Conservation (phyloP, 1,284 basidiomycete species). For the Ceratobasidium sp. region DNA sequence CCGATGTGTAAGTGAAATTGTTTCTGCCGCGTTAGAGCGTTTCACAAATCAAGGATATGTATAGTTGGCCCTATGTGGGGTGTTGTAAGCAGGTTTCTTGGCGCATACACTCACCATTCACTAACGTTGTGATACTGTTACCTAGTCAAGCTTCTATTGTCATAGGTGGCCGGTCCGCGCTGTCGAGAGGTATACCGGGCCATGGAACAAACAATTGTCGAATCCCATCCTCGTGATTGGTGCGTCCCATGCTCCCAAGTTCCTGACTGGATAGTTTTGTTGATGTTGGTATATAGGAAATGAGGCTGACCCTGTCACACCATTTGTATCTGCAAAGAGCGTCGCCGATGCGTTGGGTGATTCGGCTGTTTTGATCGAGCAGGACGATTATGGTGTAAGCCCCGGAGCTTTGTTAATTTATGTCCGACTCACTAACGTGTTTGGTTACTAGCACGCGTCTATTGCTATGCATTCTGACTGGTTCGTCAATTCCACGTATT, state of each 20-base stretch:
- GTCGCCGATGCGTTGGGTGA: constrained; percentile 38
- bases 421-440: too few relatives aligned
- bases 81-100: background rate
- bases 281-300: constrained; percentile 32
- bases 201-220: constrained; percentile 34
- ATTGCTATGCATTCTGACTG: constrained; percentile 25
- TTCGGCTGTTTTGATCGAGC: constrained; percentile 35
- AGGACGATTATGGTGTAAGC: constrained; percentile 41
- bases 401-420: background rate
- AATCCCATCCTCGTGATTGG: constrained; percentile 36
- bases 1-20: constrained; percentile 34
- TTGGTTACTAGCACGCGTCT: constrained; percentile 10
- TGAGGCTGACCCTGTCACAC: constrained; percentile 45
- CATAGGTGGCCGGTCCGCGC: constrained; percentile 39
- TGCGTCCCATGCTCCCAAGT: background rate
- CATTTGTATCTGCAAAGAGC: constrained; percentile 21
- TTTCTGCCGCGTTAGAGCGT: background rate
- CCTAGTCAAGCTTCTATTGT: constrained; percentile 28
- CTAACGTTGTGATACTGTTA: background rate
- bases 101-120: background rate
- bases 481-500: background rate
- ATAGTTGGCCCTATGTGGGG: constrained; percentile 20
- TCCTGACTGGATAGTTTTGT: background rate
- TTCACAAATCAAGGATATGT: background rate
- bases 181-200: constrained; percentile 42